Percentiles rank a stretch among this genome's conserved stretches.
Conservation (phyloP, 441 rosid genomes). For the Capsella rubella region DNA sequence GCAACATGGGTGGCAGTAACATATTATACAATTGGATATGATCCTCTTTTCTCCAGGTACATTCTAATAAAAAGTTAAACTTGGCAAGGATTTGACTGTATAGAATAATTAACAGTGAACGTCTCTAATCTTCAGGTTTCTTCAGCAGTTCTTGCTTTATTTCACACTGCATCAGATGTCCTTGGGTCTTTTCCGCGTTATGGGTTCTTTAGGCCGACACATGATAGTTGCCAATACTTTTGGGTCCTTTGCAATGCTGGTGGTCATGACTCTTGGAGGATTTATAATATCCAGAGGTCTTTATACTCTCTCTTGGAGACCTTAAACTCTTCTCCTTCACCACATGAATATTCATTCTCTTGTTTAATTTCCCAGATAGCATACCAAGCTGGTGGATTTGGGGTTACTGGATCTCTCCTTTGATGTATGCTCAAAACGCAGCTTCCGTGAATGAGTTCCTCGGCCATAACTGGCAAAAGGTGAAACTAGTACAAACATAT, state of each 20-base stretch:
- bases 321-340: slow-evolving; percentile 21
- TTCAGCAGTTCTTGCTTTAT: slow-evolving; percentile 79
- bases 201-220: slow-evolving; percentile 91
- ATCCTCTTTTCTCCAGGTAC: slow-evolving; percentile 81
- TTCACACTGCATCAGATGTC: slow-evolving; percentile 97
- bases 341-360: slow-evolving; percentile 21
- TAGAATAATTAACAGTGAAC: slow-evolving; percentile 29
- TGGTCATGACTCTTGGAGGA: slow-evolving; percentile 96
- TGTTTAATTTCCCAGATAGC: slow-evolving; percentile 59
- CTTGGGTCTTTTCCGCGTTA: slow-evolving; percentile 85
- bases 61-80: slow-evolving; percentile 20
- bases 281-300: slow-evolving; percentile 89
- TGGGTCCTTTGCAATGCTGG: slow-evolving; percentile 97
- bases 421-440: slow-evolving; percentile 97
- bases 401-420: slow-evolving; percentile 98
- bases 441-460: slow-evolving; percentile 97
- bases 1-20: slow-evolving; percentile 93
- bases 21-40: slow-evolving; percentile 89
- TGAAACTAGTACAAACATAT: slow-evolving; percentile 39
- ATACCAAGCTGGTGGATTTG: slow-evolving; percentile 97
- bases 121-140: slow-evolving; percentile 65
- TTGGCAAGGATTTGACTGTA: slow-evolving; percentile 21
- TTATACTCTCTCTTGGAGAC: slow-evolving; percentile 25
- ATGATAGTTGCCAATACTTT: slow-evolving; percentile 97
- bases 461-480: slow-evolving; percentile 92